Conservation (phyloP, 495 filamentous ascomycete genomes). For the Neurospora sp. region DNA sequence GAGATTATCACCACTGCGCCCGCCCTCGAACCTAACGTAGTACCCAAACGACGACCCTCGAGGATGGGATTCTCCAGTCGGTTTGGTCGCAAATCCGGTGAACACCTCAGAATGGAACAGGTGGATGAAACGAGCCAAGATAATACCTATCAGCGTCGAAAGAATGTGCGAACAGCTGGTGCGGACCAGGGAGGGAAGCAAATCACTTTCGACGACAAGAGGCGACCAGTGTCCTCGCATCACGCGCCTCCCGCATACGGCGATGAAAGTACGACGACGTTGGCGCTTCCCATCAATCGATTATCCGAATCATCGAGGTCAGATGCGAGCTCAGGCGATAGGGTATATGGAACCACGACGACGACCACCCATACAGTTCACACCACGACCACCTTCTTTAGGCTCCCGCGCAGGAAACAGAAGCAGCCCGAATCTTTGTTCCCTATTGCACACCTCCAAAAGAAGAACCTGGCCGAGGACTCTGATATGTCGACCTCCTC, state of each 20-base stretch:
- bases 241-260: constrained; percentile 48
- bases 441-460: constrained; percentile 58
- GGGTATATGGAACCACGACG: constrained; percentile 51
- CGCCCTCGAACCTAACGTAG: constrained; percentile 47
- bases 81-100: constrained; percentile 29
- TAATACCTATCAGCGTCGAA: not conserved
- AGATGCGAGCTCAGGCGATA: constrained; percentile 75
- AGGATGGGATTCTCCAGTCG: constrained; percentile 37
- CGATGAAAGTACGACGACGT: constrained; percentile 54
- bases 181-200: constrained; percentile 29
- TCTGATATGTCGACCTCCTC: constrained; percentile 22
- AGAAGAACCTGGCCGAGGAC: constrained; percentile 43
- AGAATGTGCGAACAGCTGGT: not conserved
- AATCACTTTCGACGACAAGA: constrained; percentile 59
- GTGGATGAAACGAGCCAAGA: constrained; percentile 14
- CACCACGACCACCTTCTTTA: constrained; percentile 65
- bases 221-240: constrained; percentile 43
- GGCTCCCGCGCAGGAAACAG: constrained; percentile 62
- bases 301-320: constrained; percentile 89
- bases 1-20: constrained; percentile 91
- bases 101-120: constrained; percentile 28
- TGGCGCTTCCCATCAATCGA: constrained; percentile 59
- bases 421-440: constrained; percentile 81
- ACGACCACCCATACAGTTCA: constrained; percentile 52
- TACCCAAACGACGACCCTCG: constrained; percentile 41